Evolutionary conservation across 768 basidiomycete species (phyloP).

Genomic region (Panus rudis): DNA sequence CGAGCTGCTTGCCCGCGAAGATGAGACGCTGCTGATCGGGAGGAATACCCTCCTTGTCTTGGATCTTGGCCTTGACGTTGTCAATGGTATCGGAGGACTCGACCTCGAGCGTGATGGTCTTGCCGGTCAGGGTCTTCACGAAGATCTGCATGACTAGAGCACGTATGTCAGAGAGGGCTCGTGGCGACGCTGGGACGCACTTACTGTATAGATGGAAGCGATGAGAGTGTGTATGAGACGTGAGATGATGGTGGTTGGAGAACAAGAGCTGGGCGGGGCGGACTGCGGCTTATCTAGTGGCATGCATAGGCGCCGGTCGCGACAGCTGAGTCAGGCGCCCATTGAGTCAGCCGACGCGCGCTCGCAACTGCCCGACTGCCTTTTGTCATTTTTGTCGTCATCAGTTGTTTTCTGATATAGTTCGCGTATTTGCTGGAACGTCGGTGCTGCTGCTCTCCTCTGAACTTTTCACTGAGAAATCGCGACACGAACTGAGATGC

Average conservation of each 20-base stretch:
- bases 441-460: no score
- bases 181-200: background rate
- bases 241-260: conserved; percentile 7
- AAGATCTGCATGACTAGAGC: conserved; percentile 31
- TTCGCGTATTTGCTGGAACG: no score
- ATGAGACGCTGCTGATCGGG: conserved; percentile 17
- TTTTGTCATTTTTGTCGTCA: no score
- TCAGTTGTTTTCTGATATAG: no score
- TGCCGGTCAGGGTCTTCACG: conserved; percentile 39
- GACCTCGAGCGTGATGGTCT: conserved; percentile 22
- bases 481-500: no score
- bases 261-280: conserved; percentile 1
- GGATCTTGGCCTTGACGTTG: conserved; percentile 33
- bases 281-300: conserved; percentile 6
- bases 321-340: no score
- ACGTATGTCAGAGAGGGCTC: background rate
- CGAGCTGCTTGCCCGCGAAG: conserved; percentile 18
- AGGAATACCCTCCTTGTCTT: conserved; percentile 39
- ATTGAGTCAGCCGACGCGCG: no score
- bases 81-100: conserved; percentile 18
- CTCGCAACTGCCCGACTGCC: no score
- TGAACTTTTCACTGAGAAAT: no score
- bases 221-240: background rate
- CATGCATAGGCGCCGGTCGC: no score
- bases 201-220: background rate